phyloP scores from a whole-genome alignment of 73 alveolate genomes.

The Stentor coeruleus region DNA sequence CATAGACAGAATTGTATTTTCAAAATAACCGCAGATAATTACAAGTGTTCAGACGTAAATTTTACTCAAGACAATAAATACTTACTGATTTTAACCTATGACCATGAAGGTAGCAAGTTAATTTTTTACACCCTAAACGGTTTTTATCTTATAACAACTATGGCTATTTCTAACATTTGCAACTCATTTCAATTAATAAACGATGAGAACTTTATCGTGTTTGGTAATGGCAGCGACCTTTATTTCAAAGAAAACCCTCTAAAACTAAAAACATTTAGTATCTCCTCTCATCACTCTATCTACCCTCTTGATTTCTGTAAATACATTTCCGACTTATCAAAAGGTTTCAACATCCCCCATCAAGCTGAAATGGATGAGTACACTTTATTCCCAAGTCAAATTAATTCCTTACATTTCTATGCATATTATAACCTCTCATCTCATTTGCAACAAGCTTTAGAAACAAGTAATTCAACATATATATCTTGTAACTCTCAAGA shows the following conservation, averaged over 20 bases:
- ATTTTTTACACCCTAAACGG: neutral
- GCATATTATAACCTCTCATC: neutral
- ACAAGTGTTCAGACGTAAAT: neutral
- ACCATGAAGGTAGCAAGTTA: neutral
- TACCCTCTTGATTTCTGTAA: neutral
- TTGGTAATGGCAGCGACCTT: neutral
- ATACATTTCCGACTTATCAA: neutral
- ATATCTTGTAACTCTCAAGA: neutral
- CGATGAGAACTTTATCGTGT: neutral
- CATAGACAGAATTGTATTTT: neutral
- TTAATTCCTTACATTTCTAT: neutral
- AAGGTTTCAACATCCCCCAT: neutral
- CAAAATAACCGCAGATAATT: too few species aligned
- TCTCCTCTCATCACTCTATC: neutral
- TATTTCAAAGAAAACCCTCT: neutral
- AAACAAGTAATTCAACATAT: neutral
- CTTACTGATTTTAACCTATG: neutral
- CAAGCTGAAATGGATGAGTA: neutral
- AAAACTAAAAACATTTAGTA: neutral
- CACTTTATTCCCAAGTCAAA: neutral
- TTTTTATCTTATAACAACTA: neutral
- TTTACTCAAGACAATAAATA: neutral
- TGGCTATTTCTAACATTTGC: neutral
- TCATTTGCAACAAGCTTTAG: neutral
- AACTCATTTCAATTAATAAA: neutral